These are phyloP conservation scores for Aspergillus brasiliensis DNA, from an alignment of 2,329 filamentous ascomycete species.

Conservation along the genomic window DNA sequence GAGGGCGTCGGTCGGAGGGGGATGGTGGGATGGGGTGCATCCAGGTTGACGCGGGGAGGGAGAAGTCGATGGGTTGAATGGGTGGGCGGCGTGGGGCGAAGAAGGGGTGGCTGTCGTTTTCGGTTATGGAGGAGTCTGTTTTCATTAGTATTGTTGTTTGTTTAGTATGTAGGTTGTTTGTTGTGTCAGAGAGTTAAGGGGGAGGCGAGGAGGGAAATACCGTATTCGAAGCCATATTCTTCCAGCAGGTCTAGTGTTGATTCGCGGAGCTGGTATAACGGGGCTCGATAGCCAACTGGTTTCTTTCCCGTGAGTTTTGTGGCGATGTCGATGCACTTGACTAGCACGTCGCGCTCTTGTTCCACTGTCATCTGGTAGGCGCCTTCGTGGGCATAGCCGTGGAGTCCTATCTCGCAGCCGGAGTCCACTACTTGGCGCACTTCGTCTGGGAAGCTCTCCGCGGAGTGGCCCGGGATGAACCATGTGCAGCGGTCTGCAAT, in stretches of 20 bases:
- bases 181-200: background rate
- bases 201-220: conserved; percentile 18
- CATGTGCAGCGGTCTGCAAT: conserved; percentile 59
- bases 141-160: background rate
- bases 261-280: conserved; percentile 42
- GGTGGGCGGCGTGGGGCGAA: conserved; percentile 41
- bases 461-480: conserved; percentile 63
- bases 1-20: conserved; percentile 27
- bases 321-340: conserved; percentile 71
- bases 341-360: conserved; percentile 72
- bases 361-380: conserved; percentile 69
- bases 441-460: conserved; percentile 59
- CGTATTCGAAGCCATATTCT: conserved; percentile 46
- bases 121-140: conserved; percentile 44
- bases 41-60: conserved; percentile 45
- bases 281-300: conserved; percentile 50
- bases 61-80: conserved; percentile 46
- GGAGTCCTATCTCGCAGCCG: conserved; percentile 55
- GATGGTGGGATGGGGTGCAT: conserved; percentile 44
- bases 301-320: conserved; percentile 72
- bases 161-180: background rate
- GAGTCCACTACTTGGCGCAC: conserved; percentile 54
- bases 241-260: conserved; percentile 45
- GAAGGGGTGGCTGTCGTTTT: conserved; percentile 47
- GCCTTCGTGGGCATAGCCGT: conserved; percentile 71